Evolutionary conservation across 805 yeast species (phyloP), one percentile per base, ranked within the genome.

Genomic region (Barnettozyma californica): DNA sequence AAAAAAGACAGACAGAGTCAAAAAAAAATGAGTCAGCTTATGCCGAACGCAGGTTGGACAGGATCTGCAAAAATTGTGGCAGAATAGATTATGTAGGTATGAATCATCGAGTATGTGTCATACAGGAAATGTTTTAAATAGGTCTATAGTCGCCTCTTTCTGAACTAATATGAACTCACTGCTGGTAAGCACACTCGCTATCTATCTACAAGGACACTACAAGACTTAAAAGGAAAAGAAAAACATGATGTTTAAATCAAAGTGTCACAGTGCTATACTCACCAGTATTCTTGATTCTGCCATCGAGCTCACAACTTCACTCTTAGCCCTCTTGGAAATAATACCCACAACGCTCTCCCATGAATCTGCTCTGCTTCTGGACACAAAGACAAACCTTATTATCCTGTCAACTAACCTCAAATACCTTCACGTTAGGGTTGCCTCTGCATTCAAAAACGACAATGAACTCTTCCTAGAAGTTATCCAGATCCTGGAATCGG

Each of bases 381-480:
- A 46, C n/a, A 46, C 49, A 5, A 37, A 38, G 25, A 21, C 29
- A 13, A 37, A 37, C 33, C 38, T 46, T 16, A 37, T n/a, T 4
- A 43, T 25, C 6, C 20, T 46, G 13, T 41, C 42, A 9, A 46
- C 49, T n/a, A 46, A 46, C 39, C 20, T 46, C 16, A 46, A 46
- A 16, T 46, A 36, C 18, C 37, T 46, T 21, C 38, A 41, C 20
- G 41, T 46, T 9, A 46, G 23, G 29, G 19, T 42, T 2, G 49
- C 38, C 3, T 46, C 45, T 11, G 49, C 41, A 18, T 29, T 46
- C 19, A 46, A 42, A 21, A 46, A 46, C 31, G 45, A 46, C 38
- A 42, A 46, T 29, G 45, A 36, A 20, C 23, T 46, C 13, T 46
- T 41, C 33, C 16, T 46, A 13, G 49, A 46, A 9, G 49, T 46